A percentile compares a stretch with the other conserved stretches of the same genome.
These are phyloP conservation scores for Pseudoscleropodium purum DNA, from an alignment of 225 moss, liverwort and hornwort species.

Conservation along the genomic window DNA sequence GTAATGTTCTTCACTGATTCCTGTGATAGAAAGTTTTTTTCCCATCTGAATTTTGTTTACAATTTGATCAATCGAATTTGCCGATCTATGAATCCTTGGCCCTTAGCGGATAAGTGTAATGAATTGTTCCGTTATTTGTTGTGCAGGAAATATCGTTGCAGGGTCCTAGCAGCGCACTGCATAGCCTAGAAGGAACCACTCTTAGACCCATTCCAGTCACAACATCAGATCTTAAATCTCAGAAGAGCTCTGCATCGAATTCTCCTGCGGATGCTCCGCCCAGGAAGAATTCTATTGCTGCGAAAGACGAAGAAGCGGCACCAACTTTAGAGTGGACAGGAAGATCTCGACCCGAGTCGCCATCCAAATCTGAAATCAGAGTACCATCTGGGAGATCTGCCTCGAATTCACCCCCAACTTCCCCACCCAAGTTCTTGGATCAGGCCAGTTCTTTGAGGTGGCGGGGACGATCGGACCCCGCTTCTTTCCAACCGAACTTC, in stretches of 20 bases:
- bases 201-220: background rate
- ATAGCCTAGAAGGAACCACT: background rate
- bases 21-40: background rate
- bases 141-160: background rate
- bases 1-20: background rate
- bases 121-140: background rate
- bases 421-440: conserved; percentile 30
- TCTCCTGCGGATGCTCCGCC: conserved; percentile 18
- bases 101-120: background rate
- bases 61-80: background rate
- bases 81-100: background rate
- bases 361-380: background rate
- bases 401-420: conserved; percentile 35
- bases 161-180: background rate
- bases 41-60: background rate
- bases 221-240: background rate
- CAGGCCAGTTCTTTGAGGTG: conserved; percentile 26
- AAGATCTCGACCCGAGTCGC: background rate
- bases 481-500: conserved; percentile 11
- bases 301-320: background rate
- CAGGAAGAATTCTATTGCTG: background rate
- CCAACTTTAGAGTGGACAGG: conserved; percentile 6
- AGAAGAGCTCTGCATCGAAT: conserved; percentile 13
- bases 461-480: conserved; percentile 24
- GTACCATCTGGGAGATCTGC: conserved; percentile 16